These are phyloP conservation scores for Escallonia herrerae DNA, from an alignment of 129 eudicot species.

Conservation along the genomic window DNA sequence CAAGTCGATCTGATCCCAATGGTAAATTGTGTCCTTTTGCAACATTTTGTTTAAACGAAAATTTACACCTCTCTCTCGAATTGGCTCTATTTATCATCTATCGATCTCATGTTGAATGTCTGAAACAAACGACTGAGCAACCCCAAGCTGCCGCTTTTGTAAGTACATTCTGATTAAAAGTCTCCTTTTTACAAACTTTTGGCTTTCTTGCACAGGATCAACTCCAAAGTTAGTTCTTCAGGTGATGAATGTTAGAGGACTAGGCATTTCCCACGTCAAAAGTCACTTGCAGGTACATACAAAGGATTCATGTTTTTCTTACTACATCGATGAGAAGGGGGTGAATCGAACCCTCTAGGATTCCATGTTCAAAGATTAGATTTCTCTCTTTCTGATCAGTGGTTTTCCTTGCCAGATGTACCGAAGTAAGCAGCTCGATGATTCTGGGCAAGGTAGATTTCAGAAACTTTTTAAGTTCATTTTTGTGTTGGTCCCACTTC, in stretches of 20 bases:
- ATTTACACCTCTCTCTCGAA: too few relatives aligned
- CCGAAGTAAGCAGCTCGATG: conserved; percentile 79
- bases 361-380: too few relatives aligned
- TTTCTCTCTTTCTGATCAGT: conserved; percentile 7
- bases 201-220: conserved; percentile 56
- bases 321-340: background rate
- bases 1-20: too few relatives aligned
- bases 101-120: too few relatives aligned
- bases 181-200: conserved; percentile 13
- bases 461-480: background rate
- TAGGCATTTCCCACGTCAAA: conserved; percentile 83
- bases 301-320: background rate
- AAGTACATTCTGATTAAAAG: too few relatives aligned
- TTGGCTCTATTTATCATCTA: too few relatives aligned
- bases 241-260: conserved; percentile 84
- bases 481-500: background rate
- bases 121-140: too few relatives aligned
- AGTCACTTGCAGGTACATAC: conserved; percentile 79
- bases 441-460: conserved; percentile 60
- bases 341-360: too few relatives aligned
- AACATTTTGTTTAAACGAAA: too few relatives aligned
- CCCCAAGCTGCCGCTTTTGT: too few relatives aligned
- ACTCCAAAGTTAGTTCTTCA: conserved; percentile 84
- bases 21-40: too few relatives aligned
- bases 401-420: conserved; percentile 46